Evolutionary conservation across 208 protist genomes (phyloP).

Genomic region (Porcisia deanei): DNA sequence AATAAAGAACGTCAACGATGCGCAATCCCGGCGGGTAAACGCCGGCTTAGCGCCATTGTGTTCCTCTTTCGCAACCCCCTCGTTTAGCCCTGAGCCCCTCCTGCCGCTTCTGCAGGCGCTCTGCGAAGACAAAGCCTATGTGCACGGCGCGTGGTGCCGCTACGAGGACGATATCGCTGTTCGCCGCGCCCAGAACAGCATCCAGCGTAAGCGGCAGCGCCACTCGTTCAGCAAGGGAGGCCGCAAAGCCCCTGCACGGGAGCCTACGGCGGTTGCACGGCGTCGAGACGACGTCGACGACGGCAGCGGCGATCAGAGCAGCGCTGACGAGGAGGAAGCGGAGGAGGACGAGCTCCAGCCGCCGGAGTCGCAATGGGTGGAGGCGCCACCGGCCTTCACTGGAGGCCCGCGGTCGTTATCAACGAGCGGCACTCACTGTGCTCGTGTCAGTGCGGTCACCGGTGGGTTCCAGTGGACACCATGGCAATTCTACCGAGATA

Average conservation of each 20-base stretch:
- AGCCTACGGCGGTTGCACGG: not conserved
- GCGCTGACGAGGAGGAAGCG: not conserved
- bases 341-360: constrained; percentile 19
- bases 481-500: constrained; percentile 30
- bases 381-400: constrained; percentile 19
- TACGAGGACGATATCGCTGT: constrained; percentile 44
- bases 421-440: not conserved
- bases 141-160: constrained; percentile 48
- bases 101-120: constrained; percentile 38
- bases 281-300: not conserved
- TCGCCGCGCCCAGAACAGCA: constrained; percentile 28
- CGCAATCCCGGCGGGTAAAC: not conserved
- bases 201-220: constrained; percentile 31
- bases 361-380: constrained; percentile 27
- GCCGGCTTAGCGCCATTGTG: not conserved
- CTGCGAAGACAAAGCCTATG: constrained; percentile 50
- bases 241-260: not conserved
- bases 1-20: not conserved
- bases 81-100: constrained; percentile 20
- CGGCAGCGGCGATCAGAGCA: not conserved
- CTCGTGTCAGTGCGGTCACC: not conserved
- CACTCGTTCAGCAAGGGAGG: constrained; percentile 18
- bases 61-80: not conserved
- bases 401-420: not conserved
- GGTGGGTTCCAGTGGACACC: constrained; percentile 31